Evolutionary conservation across 768 basidiomycete species (phyloP), one percentile per base, ranked within the genome.

Genomic region (Gelatoporia subvermispora): DNA sequence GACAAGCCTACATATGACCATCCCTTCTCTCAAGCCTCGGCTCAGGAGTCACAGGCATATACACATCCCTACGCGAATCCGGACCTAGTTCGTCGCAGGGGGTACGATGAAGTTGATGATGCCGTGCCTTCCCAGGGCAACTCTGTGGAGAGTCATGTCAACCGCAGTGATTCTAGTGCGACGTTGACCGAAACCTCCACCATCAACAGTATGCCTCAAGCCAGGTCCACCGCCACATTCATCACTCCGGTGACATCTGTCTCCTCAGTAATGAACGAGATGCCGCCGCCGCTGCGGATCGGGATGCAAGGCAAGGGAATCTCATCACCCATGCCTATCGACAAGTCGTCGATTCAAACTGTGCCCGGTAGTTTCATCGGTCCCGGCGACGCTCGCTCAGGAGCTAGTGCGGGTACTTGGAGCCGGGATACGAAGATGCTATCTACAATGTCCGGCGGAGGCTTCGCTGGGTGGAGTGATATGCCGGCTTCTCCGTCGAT

Each of bases 1-100:
- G 57, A 53, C 45, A 28, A 20, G n/a, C 20, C 10, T 24, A 24
- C 60, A 28, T 62, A 57, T 9, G 57, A 56, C 16, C 58, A 60
- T 54, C 15, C 65, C 62, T 49, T 59, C 61, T 36, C 70, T 68
- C 51, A 73, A 73, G 53, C 69, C 61, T 49, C 52, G 34, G 57
- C 65, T 45, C 62, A 48, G 37, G 48, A 52, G 43, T 18, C 51
- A 18, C 34, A 48, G 7, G 56, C 61, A 16, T 73, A 69, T 48
- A 59, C 76, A 35, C 88, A 91, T 67, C 88, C 88, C 22, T 91
- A 88, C 61, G 88, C 88, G 45, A 88, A 90, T 57, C 87, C 88
- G 8, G 84, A 88, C 52, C 68, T 86, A 39, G 77, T 76, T 25
- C 53, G 53, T 18, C 40, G 35, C 17, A 45, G 37, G 3, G 50